phyloP scores from a whole-genome alignment of 2,329 filamentous ascomycete species.

The Thielaviopsis euricoi region DNA sequence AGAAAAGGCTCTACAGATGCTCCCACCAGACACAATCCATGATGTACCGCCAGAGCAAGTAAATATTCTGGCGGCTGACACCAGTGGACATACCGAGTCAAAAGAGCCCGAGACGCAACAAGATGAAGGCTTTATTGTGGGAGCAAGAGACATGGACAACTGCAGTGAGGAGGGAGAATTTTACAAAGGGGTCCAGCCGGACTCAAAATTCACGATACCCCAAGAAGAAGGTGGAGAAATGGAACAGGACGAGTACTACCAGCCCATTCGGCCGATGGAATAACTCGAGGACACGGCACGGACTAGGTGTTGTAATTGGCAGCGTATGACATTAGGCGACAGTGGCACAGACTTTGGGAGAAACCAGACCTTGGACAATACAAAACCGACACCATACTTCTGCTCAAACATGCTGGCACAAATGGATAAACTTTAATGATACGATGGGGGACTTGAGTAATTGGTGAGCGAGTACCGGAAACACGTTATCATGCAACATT shows the following conservation, averaged over 20 bases:
- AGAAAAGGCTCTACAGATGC: constrained; percentile 3
- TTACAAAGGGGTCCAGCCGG: neutral
- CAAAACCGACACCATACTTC: neutral
- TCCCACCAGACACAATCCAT: neutral
- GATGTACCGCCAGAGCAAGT: neutral
- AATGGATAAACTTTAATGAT: neutral
- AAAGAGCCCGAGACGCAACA: neutral
- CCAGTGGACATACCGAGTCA: neutral
- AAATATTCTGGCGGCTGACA: neutral
- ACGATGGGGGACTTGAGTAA: neutral
- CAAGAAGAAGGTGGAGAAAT: neutral
- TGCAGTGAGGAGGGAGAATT: neutral
- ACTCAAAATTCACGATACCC: neutral
- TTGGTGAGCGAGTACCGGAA: neutral
- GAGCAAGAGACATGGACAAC: neutral
- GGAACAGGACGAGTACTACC: neutral
- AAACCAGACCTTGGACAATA: neutral
- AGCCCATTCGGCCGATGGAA: neutral
- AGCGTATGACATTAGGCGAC: neutral
- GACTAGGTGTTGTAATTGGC: neutral
- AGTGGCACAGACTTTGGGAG: neutral
- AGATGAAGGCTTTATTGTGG: neutral
- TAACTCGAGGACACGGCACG: neutral
- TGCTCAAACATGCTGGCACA: neutral
- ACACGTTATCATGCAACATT: neutral